Evolutionary conservation across 2,329 filamentous ascomycete species (phyloP).

Genomic region (Ceratocystis albifundus): DNA sequence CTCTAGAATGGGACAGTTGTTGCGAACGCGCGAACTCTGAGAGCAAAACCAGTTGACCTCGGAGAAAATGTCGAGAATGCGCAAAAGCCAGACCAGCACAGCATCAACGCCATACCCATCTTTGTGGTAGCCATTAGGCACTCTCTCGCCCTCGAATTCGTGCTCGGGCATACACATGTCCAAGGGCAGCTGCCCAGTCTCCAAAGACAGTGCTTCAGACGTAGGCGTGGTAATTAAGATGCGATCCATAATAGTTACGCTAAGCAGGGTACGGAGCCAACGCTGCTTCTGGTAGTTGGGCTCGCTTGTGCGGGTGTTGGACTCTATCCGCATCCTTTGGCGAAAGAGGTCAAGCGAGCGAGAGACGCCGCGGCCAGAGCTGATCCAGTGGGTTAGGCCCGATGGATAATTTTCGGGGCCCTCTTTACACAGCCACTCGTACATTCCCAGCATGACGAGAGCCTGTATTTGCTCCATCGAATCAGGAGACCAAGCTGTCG

Average conservation of each 20-base stretch:
- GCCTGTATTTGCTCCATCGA: slow-evolving; percentile 11
- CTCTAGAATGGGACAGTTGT: background rate
- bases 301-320: background rate
- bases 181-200: background rate
- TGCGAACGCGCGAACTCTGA: background rate
- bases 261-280: background rate
- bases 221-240: background rate
- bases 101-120: background rate
- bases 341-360: slow-evolving; percentile 5
- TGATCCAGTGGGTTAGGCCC: slow-evolving; percentile 6
- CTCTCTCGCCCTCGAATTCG: background rate
- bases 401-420: background rate
- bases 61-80: slow-evolving; percentile 12
- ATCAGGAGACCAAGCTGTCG: background rate
- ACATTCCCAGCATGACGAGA: slow-evolving; percentile 15
- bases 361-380: background rate
- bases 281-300: background rate
- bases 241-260: slow-evolving; percentile 12
- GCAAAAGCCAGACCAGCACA: slow-evolving; percentile 6
- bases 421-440: slow-evolving; percentile 14
- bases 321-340: background rate
- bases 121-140: background rate
- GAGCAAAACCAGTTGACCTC: slow-evolving; percentile 18
- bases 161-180: background rate
- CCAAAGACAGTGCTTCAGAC: background rate